These are phyloP conservation scores for Bipolaris victoriae DNA, from an alignment of 2,329 filamentous ascomycete genomes.

Conservation along the genomic window DNA sequence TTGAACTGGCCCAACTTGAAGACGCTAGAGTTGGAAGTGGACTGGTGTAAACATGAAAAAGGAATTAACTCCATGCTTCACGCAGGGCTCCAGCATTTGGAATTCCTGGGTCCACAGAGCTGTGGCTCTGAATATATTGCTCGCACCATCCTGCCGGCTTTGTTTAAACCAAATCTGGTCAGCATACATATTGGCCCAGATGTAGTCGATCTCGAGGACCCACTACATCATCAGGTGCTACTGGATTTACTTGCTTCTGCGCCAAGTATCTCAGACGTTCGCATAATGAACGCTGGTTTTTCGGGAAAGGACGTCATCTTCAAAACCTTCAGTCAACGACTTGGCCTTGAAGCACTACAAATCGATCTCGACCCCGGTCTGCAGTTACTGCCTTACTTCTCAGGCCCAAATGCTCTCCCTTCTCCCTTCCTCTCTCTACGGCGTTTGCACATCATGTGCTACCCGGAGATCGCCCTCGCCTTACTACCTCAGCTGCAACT, in stretches of 20 bases:
- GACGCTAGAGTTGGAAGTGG: constrained; percentile 38
- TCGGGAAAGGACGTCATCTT: constrained; percentile 37
- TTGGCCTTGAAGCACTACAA: constrained; percentile 34
- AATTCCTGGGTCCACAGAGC: constrained; percentile 34
- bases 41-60: constrained; percentile 31
- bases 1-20: constrained; percentile 40
- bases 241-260: constrained; percentile 27
- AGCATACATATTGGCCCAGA: constrained; percentile 37
- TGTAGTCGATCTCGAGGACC: constrained; percentile 23
- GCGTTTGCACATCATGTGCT: constrained; percentile 38
- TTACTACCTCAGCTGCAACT: constrained; percentile 30
- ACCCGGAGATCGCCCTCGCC: constrained; percentile 40
- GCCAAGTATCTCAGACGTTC: constrained; percentile 30
- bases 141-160: constrained; percentile 28
- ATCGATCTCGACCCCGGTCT: constrained; percentile 42
- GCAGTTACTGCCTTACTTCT: constrained; percentile 30
- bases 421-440: constrained; percentile 31
- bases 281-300: constrained; percentile 33
- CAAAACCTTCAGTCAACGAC: constrained; percentile 31
- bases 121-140: constrained; percentile 31
- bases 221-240: constrained; percentile 31
- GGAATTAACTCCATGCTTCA: constrained; percentile 33
- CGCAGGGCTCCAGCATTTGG: constrained; percentile 32
- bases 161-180: constrained; percentile 31
- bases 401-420: constrained; percentile 20